These are phyloP conservation scores for Hanseniaspora meyeri DNA, from an alignment of 805 yeast species.

Conservation along the genomic window DNA sequence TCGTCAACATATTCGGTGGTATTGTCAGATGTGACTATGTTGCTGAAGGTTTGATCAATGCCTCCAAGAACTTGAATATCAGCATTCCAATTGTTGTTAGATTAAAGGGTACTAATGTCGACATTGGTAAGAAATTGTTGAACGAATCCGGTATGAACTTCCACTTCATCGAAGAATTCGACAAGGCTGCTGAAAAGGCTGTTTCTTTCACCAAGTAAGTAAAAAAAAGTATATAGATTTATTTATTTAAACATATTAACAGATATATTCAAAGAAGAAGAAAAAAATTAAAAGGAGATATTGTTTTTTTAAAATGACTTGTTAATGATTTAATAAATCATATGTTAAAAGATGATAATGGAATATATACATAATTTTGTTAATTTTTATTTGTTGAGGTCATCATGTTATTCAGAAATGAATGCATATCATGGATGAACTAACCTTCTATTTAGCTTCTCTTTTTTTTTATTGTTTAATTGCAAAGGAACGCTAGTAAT, in stretches of 20 bases:
- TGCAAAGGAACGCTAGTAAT: not conserved
- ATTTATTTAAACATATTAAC: not conserved
- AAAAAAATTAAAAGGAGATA: not conserved
- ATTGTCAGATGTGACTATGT: conserved; percentile 98
- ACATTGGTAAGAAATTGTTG: conserved; percentile 76
- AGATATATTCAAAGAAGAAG: not conserved
- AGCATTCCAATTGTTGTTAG: conserved; percentile 93
- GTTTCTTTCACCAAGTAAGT: conserved; percentile 48
- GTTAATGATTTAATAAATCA: not conserved
- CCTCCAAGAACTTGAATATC: conserved; percentile 81
- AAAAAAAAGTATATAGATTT: not conserved
- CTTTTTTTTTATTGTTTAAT: no score
- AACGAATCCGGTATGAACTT: conserved; percentile 83
- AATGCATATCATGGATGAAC: no score
- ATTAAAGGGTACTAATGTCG: conserved; percentile 95
- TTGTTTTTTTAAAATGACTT: no score
- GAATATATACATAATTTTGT: not conserved
- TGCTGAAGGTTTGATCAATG: conserved; percentile 93
- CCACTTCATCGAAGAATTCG: conserved; percentile 81
- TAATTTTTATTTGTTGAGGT: not conserved
- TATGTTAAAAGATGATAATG: not conserved
- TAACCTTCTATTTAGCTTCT: no score
- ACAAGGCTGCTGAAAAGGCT: conserved; percentile 93
- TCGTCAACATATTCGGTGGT: conserved; percentile 98
- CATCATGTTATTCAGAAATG: not conserved